Conservation (phyloP, 2,329 filamentous ascomycete genomes). For the Colletotrichum endophyticum region DNA sequence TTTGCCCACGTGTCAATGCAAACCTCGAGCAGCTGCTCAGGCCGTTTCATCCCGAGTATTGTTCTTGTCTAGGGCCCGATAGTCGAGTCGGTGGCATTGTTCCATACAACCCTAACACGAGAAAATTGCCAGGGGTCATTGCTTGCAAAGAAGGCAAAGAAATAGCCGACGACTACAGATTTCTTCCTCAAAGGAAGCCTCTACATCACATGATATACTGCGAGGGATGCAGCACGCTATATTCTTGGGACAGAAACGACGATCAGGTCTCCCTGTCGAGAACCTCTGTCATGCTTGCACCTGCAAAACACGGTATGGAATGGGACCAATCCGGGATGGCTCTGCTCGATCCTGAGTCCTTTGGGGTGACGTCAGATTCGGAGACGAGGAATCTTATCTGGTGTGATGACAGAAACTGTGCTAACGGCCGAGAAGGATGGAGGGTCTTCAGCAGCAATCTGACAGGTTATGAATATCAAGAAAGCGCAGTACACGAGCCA, state of each 20-base stretch:
- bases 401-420: neutral
- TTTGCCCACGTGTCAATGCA: rapidly evolving
- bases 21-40: neutral
- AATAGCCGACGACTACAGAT: rapidly evolving
- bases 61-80: neutral
- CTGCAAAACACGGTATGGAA: neutral
- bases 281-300: neutral
- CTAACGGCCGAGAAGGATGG: neutral
- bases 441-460: neutral
- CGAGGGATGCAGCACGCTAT: neutral
- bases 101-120: rapidly evolving
- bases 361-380: rapidly evolving
- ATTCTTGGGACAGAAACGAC: neutral
- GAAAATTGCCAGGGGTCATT: rapidly evolving
- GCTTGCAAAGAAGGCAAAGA: neutral
- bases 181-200: neutral
- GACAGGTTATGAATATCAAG: neutral
- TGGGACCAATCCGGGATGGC: neutral
- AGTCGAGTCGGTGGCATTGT: neutral
- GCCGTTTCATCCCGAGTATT: neutral
- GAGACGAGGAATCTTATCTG: neutral
- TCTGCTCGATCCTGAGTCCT: neutral
- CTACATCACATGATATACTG: rapidly evolving
- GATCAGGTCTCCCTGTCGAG: neutral
- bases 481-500: rapidly evolving